A percentile compares a stretch with the other conserved stretches of the same genome.
phyloP scores from a whole-genome alignment of 202 grass and related monocot species.

The Carex arenaria region DNA sequence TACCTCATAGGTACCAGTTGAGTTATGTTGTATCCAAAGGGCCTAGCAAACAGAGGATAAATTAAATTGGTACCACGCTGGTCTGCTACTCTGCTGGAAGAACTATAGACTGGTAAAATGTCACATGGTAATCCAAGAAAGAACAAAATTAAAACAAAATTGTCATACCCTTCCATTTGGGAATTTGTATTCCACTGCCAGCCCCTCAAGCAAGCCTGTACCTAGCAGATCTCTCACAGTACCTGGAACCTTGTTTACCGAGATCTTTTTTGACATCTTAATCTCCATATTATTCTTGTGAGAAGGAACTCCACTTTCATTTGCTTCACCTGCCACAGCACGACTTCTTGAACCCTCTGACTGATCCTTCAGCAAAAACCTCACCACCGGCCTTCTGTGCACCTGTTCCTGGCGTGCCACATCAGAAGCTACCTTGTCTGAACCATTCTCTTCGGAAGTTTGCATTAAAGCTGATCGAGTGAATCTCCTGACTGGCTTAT shows the following conservation, averaged over 20 bases:
- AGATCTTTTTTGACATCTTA: slow-evolving; percentile 53
- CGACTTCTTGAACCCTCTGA: slow-evolving; percentile 22
- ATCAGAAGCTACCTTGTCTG: background rate
- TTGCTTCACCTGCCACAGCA: slow-evolving; percentile 24
- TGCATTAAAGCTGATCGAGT: slow-evolving; percentile 54
- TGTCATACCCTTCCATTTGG: slow-evolving; percentile 58
- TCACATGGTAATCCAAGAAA: background rate
- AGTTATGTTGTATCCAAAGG: background rate
- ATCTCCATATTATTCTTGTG: slow-evolving; percentile 31
- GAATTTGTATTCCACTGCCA: slow-evolving; percentile 70
- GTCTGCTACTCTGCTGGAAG: background rate
- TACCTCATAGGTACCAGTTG: background rate
- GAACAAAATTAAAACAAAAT: background rate
- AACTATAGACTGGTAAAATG: background rate
- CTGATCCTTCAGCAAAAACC: slow-evolving; percentile 54
- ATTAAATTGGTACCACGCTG: background rate
- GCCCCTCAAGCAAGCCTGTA: slow-evolving; percentile 82
- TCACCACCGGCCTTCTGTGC: slow-evolving; percentile 45
- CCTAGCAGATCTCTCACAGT: slow-evolving; percentile 65
- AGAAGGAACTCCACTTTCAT: slow-evolving; percentile 5
- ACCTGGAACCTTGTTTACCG: slow-evolving; percentile 33
- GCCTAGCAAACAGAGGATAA: background rate
- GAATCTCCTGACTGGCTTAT: slow-evolving; percentile 42
- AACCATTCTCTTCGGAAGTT: background rate
- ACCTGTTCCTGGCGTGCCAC: slow-evolving; percentile 10